A percentile compares a stretch with the other conserved stretches of the same genome.
phyloP scores from a whole-genome alignment of 2,329 filamentous ascomycete genomes.

The Calonectria ilicicola region DNA sequence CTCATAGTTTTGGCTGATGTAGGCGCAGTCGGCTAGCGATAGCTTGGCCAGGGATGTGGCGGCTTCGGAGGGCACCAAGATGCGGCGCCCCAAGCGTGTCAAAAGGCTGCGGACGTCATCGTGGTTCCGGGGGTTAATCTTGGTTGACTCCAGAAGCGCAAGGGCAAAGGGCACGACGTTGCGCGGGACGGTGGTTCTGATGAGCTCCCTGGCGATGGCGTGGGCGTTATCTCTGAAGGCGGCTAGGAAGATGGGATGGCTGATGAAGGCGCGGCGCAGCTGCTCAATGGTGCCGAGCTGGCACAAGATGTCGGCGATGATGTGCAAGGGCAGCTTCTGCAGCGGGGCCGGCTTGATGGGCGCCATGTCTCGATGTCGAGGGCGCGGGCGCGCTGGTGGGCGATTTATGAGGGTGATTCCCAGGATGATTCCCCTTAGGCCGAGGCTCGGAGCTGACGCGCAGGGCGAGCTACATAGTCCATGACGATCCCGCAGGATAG shows the following conservation, averaged over 20 bases:
- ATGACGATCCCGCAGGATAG: not conserved
- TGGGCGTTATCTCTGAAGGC: not conserved
- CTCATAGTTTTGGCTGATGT: not conserved
- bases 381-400: not conserved
- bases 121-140: not conserved
- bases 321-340: not conserved
- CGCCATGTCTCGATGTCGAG: not conserved
- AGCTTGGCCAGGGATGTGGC: not conserved
- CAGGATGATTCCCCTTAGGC: not conserved
- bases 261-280: not conserved
- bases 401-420: not conserved
- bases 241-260: not conserved
- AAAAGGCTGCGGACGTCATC: not conserved
- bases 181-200: not conserved
- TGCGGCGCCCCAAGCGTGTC: not conserved
- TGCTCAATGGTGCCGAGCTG: not conserved
- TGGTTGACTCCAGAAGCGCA: not conserved
- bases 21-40: conserved; percentile 2
- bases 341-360: not conserved
- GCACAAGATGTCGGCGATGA: not conserved
- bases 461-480: not conserved
- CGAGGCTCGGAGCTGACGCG: not conserved
- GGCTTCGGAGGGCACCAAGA: not conserved
- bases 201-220: not conserved
- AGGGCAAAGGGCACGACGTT: not conserved